Percentiles rank a stretch among this genome's conserved stretches.
These are phyloP conservation scores for Phaeosphaeria sp. DNA, from an alignment of 2,329 filamentous ascomycete species.

Conservation along the genomic window DNA sequence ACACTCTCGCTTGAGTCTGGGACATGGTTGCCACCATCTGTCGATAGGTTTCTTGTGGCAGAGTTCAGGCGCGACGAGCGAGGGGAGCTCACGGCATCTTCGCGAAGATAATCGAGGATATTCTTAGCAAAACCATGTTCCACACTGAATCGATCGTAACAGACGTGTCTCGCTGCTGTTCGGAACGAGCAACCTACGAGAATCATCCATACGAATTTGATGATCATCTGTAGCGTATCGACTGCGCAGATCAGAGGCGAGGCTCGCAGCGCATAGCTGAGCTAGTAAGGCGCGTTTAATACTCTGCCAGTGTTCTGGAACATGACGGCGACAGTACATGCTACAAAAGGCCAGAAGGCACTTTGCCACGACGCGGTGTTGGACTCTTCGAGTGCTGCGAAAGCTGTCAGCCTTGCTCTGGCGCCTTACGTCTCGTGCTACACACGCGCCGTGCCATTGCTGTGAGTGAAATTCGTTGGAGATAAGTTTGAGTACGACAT, in stretches of 20 bases:
- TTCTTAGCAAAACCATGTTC: neutral
- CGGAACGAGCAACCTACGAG: neutral
- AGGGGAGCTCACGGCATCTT: no score
- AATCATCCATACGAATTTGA: conserved; percentile 1
- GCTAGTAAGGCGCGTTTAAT: neutral
- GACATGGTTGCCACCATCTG: no score
- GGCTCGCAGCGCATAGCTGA: conserved; percentile 3
- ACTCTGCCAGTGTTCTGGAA: conserved; percentile 4
- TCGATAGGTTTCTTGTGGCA: no score
- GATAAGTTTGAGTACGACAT: no score
- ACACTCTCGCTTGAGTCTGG: no score
- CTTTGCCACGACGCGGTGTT: conserved; percentile 5
- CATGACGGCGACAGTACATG: conserved; percentile 4
- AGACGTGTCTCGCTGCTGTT: conserved; percentile 5
- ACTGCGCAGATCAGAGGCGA: conserved; percentile 4
- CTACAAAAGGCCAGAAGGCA: conserved; percentile 8
- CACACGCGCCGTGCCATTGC: no score
- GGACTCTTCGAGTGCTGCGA: neutral
- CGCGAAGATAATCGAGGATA: no score
- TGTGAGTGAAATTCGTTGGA: no score
- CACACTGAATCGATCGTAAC: conserved; percentile 2
- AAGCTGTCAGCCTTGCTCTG: neutral
- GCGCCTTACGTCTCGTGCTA: no score
- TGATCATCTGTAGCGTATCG: conserved; percentile 5
- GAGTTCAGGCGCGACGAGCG: no score